Base-by-base conservation (phyloP, 768 basidiomycete genomes). In the Mycena galericulata region DNA sequence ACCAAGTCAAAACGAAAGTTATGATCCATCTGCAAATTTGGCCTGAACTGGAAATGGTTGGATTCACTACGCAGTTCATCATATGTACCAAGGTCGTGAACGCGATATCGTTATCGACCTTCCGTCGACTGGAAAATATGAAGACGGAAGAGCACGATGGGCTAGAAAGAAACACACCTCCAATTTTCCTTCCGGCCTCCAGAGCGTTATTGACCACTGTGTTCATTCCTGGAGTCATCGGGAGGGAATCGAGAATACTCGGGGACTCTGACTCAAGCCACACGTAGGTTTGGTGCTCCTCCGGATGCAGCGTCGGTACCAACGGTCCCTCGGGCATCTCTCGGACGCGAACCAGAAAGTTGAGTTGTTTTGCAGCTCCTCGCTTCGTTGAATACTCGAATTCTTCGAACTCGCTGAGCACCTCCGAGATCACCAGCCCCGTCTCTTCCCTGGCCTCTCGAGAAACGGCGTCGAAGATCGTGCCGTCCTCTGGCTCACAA, bases 281-380 rank as follows among this genome's bases (percentile, higher is more conserved):
- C 46, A 38, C 30, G 27, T 18, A 60, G 12, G 60, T 49, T 9
- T 62, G 60, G 20, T 62, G 60, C 34, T 61, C 49, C 30, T 60
- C n/a, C 15, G 58, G 58, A n/a, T 49, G 38, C 3, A 61, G 47
- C 6, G 15, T 61, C 34, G 46, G 59, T 1, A 6, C 27, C 46
- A 26, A 26, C 8, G 10, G 5, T 24, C 20, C 55, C 4, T 55
- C 36, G 24, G 38, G 27, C n/a, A 4, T 3, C n/a, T n/a, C n/a
- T n/a, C 47, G 15, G 8, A 49, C 59, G 14, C 20, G 17, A 22
- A 61, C 59, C 3, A 61, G 14, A n/a, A 61, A 61, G 46, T 49
- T 61, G 8, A 61, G 15, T 24, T 61, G 59, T 30, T 27, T 8
- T 14, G 59, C 59, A 2, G 32, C 15, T n/a, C 59, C 59, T 11